A percentile compares a stretch with the other conserved stretches of the same genome.
phyloP scores from a whole-genome alignment of 1,284 basidiomycete species.

The Fomitiporia mediterranea region DNA sequence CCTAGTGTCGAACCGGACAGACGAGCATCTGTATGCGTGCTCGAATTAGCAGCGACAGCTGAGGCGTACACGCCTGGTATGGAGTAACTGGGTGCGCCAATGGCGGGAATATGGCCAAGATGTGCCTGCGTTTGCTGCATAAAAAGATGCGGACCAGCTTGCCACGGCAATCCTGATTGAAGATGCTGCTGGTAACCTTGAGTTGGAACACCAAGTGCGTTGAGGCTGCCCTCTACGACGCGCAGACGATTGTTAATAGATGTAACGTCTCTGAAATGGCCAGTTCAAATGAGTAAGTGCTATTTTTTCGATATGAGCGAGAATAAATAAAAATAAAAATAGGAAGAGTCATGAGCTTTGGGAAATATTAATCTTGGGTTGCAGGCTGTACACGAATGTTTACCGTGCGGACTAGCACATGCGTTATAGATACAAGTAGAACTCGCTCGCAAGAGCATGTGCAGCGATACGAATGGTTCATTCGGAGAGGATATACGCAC shows the following conservation, averaged over 20 bases:
- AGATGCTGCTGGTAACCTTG: background rate
- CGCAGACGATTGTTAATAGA: conserved; percentile 11
- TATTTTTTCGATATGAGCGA: too few species aligned
- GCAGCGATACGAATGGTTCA: too few species aligned
- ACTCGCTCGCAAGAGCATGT: too few species aligned
- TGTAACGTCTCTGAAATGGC: conserved; percentile 11
- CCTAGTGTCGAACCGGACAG: background rate
- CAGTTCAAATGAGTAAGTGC: background rate
- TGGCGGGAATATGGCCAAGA: background rate
- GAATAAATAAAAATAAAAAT: background rate
- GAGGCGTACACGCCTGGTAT: background rate
- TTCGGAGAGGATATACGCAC: too few species aligned
- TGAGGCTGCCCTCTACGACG: conserved; percentile 12
- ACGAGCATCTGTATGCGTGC: too few species aligned
- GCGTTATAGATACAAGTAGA: too few species aligned
- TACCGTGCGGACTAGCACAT: too few species aligned
- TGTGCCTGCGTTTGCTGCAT: background rate
- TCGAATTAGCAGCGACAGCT: background rate
- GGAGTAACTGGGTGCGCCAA: background rate
- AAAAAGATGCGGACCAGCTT: conserved; percentile 20
- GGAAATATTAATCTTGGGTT: too few species aligned
- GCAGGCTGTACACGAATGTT: too few species aligned
- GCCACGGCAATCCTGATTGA: background rate
- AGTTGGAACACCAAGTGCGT: background rate
- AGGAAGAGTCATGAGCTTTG: too few species aligned